These are phyloP conservation scores for Plasmopara viticola DNA, from an alignment of 352 stramenopile species.

Conservation along the genomic window DNA sequence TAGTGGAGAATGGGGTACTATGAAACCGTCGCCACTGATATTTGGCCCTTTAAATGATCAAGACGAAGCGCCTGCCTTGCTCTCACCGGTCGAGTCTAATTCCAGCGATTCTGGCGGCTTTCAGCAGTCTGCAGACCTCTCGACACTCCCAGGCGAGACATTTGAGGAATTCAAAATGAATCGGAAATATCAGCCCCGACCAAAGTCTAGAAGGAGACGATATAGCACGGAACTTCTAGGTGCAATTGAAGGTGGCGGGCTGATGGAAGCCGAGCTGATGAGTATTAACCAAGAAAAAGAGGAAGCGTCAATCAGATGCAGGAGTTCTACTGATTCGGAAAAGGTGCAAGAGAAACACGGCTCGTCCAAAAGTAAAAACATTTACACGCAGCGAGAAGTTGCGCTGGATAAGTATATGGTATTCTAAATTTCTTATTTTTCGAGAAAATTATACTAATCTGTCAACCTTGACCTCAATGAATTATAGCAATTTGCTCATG, in stretches of 20 bases:
- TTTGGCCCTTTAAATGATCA: constrained; percentile 25
- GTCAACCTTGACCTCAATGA: constrained; percentile 5
- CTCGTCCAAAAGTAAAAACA: constrained; percentile 23
- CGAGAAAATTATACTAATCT: neutral
- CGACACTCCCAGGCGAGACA: constrained; percentile 13
- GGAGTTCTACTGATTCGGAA: constrained; percentile 18
- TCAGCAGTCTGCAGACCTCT: constrained; percentile 11
- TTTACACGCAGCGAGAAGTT: constrained; percentile 52
- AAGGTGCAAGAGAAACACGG: constrained; percentile 18
- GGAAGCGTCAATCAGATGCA: constrained; percentile 11
- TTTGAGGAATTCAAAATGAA: constrained; percentile 21
- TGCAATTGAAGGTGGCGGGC: constrained; percentile 48
- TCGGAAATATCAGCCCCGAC: constrained; percentile 8
- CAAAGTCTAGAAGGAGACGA: constrained; percentile 25
- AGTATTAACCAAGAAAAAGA: constrained; percentile 18
- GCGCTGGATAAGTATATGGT: constrained; percentile 73
- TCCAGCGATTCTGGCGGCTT: constrained; percentile 15
- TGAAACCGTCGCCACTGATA: constrained; percentile 33
- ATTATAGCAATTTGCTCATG: constrained; percentile 51
- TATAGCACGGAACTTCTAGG: constrained; percentile 62
- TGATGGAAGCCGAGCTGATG: constrained; percentile 35
- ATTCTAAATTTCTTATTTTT: constrained; percentile 12
- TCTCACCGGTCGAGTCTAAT: constrained; percentile 30
- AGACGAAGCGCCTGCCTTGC: constrained; percentile 13
- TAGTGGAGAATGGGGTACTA: constrained; percentile 9